Percentiles rank a stretch among this genome's conserved stretches.
These are phyloP conservation scores for Nakazawaea ishiwadae DNA, from an alignment of 805 yeast genomes.

Conservation along the genomic window DNA sequence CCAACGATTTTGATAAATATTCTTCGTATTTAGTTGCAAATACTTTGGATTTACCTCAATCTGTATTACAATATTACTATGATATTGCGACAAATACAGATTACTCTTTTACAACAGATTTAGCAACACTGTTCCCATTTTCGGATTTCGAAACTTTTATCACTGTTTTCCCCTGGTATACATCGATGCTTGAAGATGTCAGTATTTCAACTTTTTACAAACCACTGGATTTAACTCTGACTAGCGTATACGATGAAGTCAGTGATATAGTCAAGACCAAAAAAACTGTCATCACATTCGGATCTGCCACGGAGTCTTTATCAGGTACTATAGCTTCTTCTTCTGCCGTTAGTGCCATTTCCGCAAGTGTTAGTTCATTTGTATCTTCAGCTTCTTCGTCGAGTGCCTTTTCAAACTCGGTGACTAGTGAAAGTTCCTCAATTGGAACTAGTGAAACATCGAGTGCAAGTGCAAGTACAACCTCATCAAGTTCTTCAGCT, in stretches of 20 bases:
- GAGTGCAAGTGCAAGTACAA: neutral
- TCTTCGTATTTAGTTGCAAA: conserved; percentile 29
- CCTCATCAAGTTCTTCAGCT: neutral
- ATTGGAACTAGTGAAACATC: neutral
- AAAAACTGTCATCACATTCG: neutral
- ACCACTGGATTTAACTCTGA: conserved; percentile 22
- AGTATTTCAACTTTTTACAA: conserved; percentile 21
- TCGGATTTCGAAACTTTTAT: conserved; percentile 26
- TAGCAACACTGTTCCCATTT: conserved; percentile 27
- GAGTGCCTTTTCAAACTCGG: neutral
- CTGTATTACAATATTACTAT: conserved; percentile 25
- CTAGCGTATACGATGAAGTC: neutral
- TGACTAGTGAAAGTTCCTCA: neutral
- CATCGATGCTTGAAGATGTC: conserved; percentile 20
- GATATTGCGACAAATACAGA: conserved; percentile 16
- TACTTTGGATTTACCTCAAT: conserved; percentile 23
- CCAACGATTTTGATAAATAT: conserved; percentile 22
- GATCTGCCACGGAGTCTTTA: neutral
- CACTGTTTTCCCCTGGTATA: conserved; percentile 30
- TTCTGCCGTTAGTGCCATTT: neutral
- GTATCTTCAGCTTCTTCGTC: neutral
- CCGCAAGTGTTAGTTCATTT: neutral
- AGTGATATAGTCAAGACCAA: neutral
- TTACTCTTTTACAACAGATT: conserved; percentile 19
- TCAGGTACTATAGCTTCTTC: neutral